Evolutionary conservation across 768 basidiomycete species (phyloP).

Genomic region (Suillus spraguei): DNA sequence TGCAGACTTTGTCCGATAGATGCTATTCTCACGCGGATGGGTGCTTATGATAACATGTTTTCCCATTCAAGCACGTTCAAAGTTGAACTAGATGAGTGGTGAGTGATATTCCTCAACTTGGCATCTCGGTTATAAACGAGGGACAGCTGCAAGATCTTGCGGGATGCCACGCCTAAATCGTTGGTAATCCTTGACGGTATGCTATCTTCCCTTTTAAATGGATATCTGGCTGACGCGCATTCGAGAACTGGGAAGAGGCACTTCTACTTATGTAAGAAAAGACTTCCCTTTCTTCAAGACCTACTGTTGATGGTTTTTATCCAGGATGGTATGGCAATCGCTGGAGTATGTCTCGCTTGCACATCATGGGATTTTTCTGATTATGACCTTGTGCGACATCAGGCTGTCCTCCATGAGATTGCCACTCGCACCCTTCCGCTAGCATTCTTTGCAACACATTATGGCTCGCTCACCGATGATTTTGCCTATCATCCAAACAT

Average conservation of each 20-base stretch:
- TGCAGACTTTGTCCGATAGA: conserved; percentile 85
- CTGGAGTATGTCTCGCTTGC: conserved; percentile 56
- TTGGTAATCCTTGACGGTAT: conserved; percentile 93
- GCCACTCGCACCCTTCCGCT: conserved; percentile 91
- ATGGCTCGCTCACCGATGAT: conserved; percentile 93
- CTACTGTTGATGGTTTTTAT: conserved; percentile 8
- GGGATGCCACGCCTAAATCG: conserved; percentile 92
- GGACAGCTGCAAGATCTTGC: conserved; percentile 84
- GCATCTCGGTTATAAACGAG: conserved; percentile 4
- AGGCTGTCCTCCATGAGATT: conserved; percentile 93
- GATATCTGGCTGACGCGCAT: conserved; percentile 5
- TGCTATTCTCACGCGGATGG: conserved; percentile 94
- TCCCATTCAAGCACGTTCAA: conserved; percentile 95
- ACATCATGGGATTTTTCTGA: conserved; percentile 13
- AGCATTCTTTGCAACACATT: conserved; percentile 98
- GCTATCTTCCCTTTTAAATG: conserved; percentile 25
- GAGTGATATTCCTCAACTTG: conserved; percentile 13
- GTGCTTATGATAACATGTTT: conserved; percentile 98
- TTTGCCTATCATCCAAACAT: conserved; percentile 92
- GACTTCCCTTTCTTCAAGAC: background rate
- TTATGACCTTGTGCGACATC: conserved; percentile 6
- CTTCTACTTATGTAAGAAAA: conserved; percentile 81
- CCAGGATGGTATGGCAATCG: conserved; percentile 98
- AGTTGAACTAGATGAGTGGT: conserved; percentile 98
- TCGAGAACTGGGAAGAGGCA: conserved; percentile 90